Evolutionary conservation across 2,329 filamentous ascomycete species (phyloP), one percentile per base, ranked within the genome.

Genomic region (Aspergillus pseudoterreus): DNA sequence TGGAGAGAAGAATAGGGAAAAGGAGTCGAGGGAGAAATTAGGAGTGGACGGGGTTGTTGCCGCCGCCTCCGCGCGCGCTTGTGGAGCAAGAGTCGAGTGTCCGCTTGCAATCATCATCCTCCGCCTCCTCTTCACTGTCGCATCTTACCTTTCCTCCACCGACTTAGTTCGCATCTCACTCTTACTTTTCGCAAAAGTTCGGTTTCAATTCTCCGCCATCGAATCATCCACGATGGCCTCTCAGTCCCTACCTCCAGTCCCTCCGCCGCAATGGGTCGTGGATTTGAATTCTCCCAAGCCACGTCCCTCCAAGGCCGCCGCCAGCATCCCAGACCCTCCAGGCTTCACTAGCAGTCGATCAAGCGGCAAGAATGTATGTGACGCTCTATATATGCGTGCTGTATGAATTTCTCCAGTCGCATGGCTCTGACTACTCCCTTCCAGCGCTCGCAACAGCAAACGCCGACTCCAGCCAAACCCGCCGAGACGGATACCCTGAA

Each of bases 401-500:
- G 33, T 45, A 10, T 14, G 12, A 12, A 48, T 22, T 10, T 17
- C 3, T 11, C 2, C 14, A 14, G 5, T 41, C 6, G 5, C 27
- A 24, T 21, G n/a, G 2, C 27, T n/a, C 6, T 24, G n/a, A 5
- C 2, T 12, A 22, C 24, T 5, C 14, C 15, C 14, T 32, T 32
- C 11, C 51, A 32, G n/a, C 27, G 33, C 14, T 41, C 21, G 3
- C 22, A 21, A 47, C 62, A 67, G 51, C 66, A 69, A 51, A 32
- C 52, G 35, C 27, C 63, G 52, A 58, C 56, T 50, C 52, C 63
- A 63, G 66, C 61, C 66, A 68, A 66, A 71, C 55, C 86, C 59
- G 88, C 88, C 64, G 92, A 97, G 74, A 96, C 92, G 81, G 92
- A 97, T 71, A 91, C 87, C 19, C 79, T 99, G 57, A 97, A 97